phyloP scores from a whole-genome alignment of 148 eudicot genomes.

The Pouteria glomerata region DNA sequence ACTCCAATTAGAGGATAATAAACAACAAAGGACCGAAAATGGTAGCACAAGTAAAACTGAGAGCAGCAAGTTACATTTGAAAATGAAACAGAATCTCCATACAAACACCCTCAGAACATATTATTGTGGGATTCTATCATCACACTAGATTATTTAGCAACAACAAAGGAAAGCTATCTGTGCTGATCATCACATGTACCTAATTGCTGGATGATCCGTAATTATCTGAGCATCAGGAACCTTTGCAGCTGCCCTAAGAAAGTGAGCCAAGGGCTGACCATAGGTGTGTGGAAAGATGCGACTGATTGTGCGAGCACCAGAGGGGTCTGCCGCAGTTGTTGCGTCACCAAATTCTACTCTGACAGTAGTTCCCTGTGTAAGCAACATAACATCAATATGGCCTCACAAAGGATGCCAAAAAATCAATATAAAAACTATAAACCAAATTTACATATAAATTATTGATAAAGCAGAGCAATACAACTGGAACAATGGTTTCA shows the following conservation, averaged over 20 bases:
- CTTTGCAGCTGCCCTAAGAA: conserved; percentile 80
- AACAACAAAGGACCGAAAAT: neutral
- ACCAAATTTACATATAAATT: neutral
- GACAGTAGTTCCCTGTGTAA: conserved; percentile 77
- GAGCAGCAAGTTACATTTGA: neutral
- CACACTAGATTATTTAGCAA: neutral
- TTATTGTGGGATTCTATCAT: neutral
- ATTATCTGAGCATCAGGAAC: conserved; percentile 90
- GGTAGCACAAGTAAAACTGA: neutral
- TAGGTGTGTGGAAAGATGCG: conserved; percentile 80
- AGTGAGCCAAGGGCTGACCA: conserved; percentile 91
- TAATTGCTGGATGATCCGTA: conserved; percentile 72
- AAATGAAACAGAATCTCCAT: neutral
- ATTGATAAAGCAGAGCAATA: neutral
- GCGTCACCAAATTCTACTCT: conserved; percentile 87
- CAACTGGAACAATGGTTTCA: neutral
- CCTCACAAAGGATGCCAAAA: neutral
- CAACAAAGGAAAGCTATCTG: neutral
- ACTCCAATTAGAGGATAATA: neutral
- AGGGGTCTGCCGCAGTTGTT: conserved; percentile 61
- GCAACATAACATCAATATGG: neutral
- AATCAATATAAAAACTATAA: no score
- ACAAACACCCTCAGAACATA: neutral
- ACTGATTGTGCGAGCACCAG: conserved; percentile 72
- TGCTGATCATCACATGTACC: conserved; percentile 36